Base-by-base conservation (phyloP, 305 asterid species). In the Fraxinus velutina region DNA sequence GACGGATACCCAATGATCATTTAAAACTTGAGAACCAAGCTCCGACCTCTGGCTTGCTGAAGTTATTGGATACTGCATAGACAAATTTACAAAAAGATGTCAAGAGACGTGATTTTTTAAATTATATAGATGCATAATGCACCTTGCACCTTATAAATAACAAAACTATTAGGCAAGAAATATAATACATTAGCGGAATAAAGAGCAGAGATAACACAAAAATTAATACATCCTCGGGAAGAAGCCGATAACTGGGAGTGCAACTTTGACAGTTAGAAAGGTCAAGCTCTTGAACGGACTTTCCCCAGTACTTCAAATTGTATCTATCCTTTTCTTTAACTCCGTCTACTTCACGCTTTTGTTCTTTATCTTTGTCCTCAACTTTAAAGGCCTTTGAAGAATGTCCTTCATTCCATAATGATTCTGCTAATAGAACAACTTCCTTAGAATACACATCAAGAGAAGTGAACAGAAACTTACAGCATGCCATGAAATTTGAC, bases 281-380 rank as follows among this genome's bases (percentile, higher is more conserved):
- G 87, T 96, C 99, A 83, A 96, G 97, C 91, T 96, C 99, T 81
- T 96, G 98, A 84, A 96, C 91, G 82, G 99, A 94, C 88, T 96
- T 96, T 83, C 95, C 97, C 95, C 94, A 96, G 86, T 94, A 94
- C 84, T 96, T 96, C 79, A 88, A 88, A 86, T 91, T 93, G 88
- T 83, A 89, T 76, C 91, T 87, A 78, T 96, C 98, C 84, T 92
- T 96, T 81, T 93, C 98, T 87, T 96, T 94, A 82, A 88, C 93
- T 79, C 89, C 92, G 81, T 93, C 98, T 29, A 83, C 81, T 60
- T 93, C 98, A 85, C 92, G 97, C 86, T 91, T 94, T 50, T 39
- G 91, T 77, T 90, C 99, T 83, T 83, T 96, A 37, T 91, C 98
- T 84, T 93, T 96, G 62, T 94, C 99, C 83, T 93, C 97, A 79